A percentile compares a stretch with the other conserved stretches of the same genome.
These are phyloP conservation scores for Leccinum cinnamomeum DNA, from an alignment of 1,284 basidiomycete genomes.

Conservation along the genomic window DNA sequence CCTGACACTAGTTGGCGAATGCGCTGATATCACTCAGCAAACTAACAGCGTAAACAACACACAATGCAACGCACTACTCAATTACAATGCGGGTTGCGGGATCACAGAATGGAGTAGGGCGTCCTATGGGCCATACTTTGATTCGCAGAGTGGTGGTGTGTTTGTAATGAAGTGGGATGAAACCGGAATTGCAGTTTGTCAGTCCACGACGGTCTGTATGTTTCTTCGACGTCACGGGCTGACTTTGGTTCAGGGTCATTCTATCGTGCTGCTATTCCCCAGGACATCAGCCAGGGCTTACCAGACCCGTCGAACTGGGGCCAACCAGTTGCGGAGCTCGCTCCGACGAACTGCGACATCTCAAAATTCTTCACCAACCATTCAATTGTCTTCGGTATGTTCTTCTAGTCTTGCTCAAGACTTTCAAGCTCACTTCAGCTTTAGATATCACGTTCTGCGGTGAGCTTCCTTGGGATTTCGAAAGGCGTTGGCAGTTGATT, in stretches of 20 bases:
- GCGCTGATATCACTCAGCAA: conserved; percentile 30
- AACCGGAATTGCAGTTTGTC: conserved; percentile 56
- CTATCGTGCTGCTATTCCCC: conserved; percentile 56
- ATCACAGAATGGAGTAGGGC: conserved; percentile 56
- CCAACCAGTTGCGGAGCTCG: conserved; percentile 48
- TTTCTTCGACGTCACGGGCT: conserved; percentile 7
- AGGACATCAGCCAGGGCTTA: conserved; percentile 46
- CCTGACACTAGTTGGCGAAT: background rate
- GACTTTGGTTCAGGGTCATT: conserved; percentile 50
- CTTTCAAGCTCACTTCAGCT: conserved; percentile 15
- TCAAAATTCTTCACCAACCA: conserved; percentile 58
- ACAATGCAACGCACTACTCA: conserved; percentile 44
- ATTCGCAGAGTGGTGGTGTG: conserved; percentile 58
- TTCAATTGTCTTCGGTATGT: conserved; percentile 58
- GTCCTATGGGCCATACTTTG: conserved; percentile 60
- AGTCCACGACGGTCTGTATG: conserved; percentile 24
- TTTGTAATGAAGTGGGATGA: conserved; percentile 64
- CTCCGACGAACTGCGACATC: conserved; percentile 46
- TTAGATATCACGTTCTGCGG: conserved; percentile 82
- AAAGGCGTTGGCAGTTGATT: conserved; percentile 7
- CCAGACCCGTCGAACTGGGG: conserved; percentile 54
- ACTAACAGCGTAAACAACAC: conserved; percentile 39
- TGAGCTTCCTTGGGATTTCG: conserved; percentile 27
- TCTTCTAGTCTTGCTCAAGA: conserved; percentile 9
- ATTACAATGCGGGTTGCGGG: conserved; percentile 55